Base-by-base conservation (phyloP, 2,329 filamentous ascomycete species). In the Pseudocercospora vitis region DNA sequence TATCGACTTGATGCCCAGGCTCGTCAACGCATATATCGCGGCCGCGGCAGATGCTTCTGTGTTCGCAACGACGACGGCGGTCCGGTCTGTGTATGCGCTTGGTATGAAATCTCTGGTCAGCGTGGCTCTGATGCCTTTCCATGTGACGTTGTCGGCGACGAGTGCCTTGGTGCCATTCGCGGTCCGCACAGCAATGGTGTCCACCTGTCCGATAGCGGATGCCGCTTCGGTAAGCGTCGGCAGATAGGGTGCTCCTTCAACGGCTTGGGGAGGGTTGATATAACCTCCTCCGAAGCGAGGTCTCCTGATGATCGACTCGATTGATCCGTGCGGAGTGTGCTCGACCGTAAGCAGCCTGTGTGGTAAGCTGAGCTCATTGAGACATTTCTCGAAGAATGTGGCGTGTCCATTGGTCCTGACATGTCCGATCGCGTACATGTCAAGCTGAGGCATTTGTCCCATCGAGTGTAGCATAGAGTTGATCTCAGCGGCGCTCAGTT, bases 401-500 rank as follows among this genome's bases (percentile, higher is more conserved):
- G 88, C 88, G 66, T 90, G 86, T 0, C 87, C 87, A 2, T 83
- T 88, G n/a, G 85, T 84, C 4, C 82, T 78, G 37, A 86, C 81
- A 52, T 83, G 87, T 56, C 85, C 88, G 61, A 94, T 89, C 35
- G 88, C 88, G 65, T 91, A 94, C 45, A 94, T 85, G 63, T 85
- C 85, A 63, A 86, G 87, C 70, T 86, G 89, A 1, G 88, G 88
- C 48, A 94, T 78, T 64, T 91, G 88, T 2, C 89, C 89, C 70
- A 95, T 85, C 53, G 88, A 84, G 50, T 89, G 84, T 24, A 94
- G 74, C 3, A 88, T 87, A 42, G 83, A 81, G 66, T 95, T 94
- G 70, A 94, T 94, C 72, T 94, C 88, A 12, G 89, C 87, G 1
- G 88, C 88, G 61, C 87, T 91, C 74, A 95, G 78, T 71, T 95